These are phyloP conservation scores for Saturnispora zaruensis DNA, from an alignment of 805 yeast species.

Conservation along the genomic window DNA sequence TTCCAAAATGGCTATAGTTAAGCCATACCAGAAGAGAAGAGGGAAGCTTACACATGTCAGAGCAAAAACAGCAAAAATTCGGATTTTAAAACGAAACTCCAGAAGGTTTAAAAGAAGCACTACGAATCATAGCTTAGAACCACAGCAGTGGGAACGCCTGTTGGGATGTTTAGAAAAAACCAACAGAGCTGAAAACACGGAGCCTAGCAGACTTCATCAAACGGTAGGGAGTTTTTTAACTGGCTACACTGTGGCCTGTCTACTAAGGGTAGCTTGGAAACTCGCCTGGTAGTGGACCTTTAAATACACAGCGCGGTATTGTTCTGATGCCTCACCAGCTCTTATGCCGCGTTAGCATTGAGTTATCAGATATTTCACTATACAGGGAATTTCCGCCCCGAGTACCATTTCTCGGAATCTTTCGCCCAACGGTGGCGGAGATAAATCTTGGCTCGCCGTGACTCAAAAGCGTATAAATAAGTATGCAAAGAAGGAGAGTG, in stretches of 20 bases:
- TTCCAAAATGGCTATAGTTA: neutral
- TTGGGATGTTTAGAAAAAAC: neutral
- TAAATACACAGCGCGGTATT: no score
- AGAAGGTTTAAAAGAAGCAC: neutral
- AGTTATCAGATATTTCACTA: neutral
- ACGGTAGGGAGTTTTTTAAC: neutral
- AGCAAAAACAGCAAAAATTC: no score
- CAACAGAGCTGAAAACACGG: neutral
- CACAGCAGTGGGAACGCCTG: neutral
- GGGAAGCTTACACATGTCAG: neutral
- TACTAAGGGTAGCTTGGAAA: neutral
- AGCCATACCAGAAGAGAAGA: neutral
- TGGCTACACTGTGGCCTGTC: neutral
- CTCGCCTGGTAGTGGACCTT: neutral
- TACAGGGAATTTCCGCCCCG: neutral
- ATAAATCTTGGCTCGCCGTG: neutral
- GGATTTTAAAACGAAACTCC: neutral
- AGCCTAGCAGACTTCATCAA: neutral
- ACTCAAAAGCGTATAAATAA: neutral
- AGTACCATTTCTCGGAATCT: neutral
- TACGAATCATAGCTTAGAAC: neutral
- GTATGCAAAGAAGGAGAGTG: neutral
- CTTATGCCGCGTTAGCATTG: neutral
- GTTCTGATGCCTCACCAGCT: neutral
- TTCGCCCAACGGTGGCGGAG: neutral